Evolutionary conservation across 78 protist species (phyloP), one percentile per base, ranked within the genome.

Genomic region (Tieghemostelium lacteum): DNA sequence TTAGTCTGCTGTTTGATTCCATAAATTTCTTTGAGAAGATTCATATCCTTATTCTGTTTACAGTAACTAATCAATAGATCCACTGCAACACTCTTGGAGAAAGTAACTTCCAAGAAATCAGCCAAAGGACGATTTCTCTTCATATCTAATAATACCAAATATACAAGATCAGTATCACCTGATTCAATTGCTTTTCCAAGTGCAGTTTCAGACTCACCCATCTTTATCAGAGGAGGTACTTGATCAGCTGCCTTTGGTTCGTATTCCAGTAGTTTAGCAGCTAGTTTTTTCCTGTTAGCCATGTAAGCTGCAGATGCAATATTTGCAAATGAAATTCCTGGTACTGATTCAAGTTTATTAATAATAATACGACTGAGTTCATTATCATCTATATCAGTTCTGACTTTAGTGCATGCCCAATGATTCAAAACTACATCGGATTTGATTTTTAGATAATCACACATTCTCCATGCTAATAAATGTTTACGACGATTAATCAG

Each of bases 201-300:
- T 2, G 98, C 98, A 26, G 63, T 54, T 17, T 92, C 87, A 37
- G 75, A 63, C 26, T 92, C 92, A 16, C 66, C 40, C 96, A 96
- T 96, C 24, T 50, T 54, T 36, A 97, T 31, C 12, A 97, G 78
- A 29, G 96, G 97, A 20, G 98, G 96, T 29, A 97, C 97, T 64
- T 97, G 98, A 19, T 86, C 92, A 1, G 94, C 96, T 1, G 97
- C 96, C 12, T 66, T 40, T n/a, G 97, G 97, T 70, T 97, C 98
- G 58, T 87, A 42, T 16, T 97, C 97, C 34, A 97, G 80, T 22
- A 97, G 71, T 63, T 45, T 86, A 20, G 75, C 88, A 29, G 97
- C 97, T 6, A 96, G 54, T 26, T 75, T 37, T 3, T 74, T 36
- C 24, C 80, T 29, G 17, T 78, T 69, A 1, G 63, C 39, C 12